Base-by-base conservation (phyloP, 139 green algal species). In the Edaphochlamys debaryana region DNA sequence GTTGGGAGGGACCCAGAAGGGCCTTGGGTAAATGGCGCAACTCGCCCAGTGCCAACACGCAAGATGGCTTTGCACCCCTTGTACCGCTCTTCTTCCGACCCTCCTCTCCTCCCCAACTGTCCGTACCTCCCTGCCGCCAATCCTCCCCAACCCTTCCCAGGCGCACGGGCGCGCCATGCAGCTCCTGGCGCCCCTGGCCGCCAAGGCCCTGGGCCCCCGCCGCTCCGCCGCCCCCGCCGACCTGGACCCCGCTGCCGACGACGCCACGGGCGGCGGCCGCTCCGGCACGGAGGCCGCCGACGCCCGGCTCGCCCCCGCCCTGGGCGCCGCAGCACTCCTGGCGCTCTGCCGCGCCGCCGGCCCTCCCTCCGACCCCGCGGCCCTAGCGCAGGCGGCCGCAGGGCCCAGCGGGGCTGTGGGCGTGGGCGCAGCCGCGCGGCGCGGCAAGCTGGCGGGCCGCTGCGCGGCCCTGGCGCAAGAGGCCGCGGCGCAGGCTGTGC, bases 401-500 rank as follows among this genome's bases (percentile, higher is more conserved):
- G 25, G 45, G n/a, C 50, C 2, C 50, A 9, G 50, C 50, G 50
- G 2, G 25, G 20, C 8, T 19, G 25, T 22, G 8, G 2, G 50
- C 50, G 50, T 2, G 19, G 56, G 25, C 56, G 56, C 56, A 25
- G 56, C 56, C 25, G 23, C 2, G 56, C 56, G 2, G 23, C 2
- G 56, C 45, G 45, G 45, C 45, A 13, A 15, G 73, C 11, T 27
- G 27, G 70, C 29, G 11, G 42, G 42, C 23, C 69, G 69, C 8
- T 68, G 62, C 56, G 75, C 40, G 3, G 75, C 56, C 11, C 75
- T 71, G 20, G 75, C 60, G 1, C 36, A 71, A 23, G 30, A 71
- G 60, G 75, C 75, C 0, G 58, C 75, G 38, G 75, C 60, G 60
- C 75, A 71, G 42, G 75, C 75, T 30, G 75, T 29, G 0, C 75